Base-by-base conservation (phyloP, 768 basidiomycete genomes). In the Auricularia cornea region DNA sequence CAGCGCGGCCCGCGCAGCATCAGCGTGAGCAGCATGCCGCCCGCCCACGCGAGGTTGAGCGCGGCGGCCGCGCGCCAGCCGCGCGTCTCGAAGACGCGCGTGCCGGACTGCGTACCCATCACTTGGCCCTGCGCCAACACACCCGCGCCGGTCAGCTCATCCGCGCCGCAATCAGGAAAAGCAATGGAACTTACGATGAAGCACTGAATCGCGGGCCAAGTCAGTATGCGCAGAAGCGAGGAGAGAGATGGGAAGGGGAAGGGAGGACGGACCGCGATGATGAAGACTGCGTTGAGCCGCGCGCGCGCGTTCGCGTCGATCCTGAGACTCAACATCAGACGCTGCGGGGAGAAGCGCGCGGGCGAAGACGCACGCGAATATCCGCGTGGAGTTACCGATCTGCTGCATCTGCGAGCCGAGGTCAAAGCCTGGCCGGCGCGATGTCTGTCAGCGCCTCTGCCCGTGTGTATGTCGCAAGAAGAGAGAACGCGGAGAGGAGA, bases 91-190 rank as follows among this genome's bases (percentile, higher is more conserved):
- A 90, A 94, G 2, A 93, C 81, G 32, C 82, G 72, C 0, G 89
- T 88, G 40, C 90, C 87, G 0, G 87, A 86, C 0, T 88, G 80
- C 0, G 90, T 92, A 18, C 92, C 92, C 74, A 89, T 85, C 11
- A 92, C 88, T 76, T 93, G 90, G 0, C 92, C 92, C 28, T 79
- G 72, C n/a, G n/a, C n/a, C n/a, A n/a, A n/a, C n/a, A n/a, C n/a
- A n/a, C n/a, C n/a, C n/a, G n/a, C n/a, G n/a, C n/a, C n/a, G n/a
- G n/a, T n/a, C n/a, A n/a, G n/a, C n/a, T n/a, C n/a, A n/a, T n/a
- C n/a, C n/a, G n/a, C n/a, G n/a, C n/a, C n/a, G n/a, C n/a, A n/a
- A n/a, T n/a, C n/a, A n/a, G n/a, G n/a, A n/a, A n/a, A n/a, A n/a
- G n/a, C n/a, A n/a, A n/a, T n/a, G n/a, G n/a, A n/a, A n/a, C n/a